Evolutionary conservation across 176 grass and related monocot species (phyloP), one percentile per base, ranked within the genome.

Genomic region (Elymus sibiricus): DNA sequence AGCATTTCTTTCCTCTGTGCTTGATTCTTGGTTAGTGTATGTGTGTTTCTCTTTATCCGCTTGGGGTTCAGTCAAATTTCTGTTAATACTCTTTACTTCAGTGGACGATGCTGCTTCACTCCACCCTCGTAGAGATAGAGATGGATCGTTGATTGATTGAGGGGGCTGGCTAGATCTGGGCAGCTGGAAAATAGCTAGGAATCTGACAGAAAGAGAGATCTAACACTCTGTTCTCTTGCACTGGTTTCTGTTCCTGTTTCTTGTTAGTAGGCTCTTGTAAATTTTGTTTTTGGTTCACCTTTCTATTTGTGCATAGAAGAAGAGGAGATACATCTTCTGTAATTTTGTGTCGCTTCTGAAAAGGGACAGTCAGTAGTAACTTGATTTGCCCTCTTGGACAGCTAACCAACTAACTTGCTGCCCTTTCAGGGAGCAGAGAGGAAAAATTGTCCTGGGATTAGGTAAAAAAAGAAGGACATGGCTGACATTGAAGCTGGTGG

Each of bases 401-500:
- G 60, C 74, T 78, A 85, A 75, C 60, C 67, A 47, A 51, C 3
- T 25, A 17, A 51, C 47, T 17, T 53, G 47, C 49, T 77, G 6
- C 84, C 17, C 19, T 34, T 69, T 64, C 17, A 77, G 9, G 51
- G 81, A 51, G 76, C 9, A 35, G 35, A 35, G 8, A 35, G 56
- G 7, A 19, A 16, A 68, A 87, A 69, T 74, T 70, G 49, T 11
- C n/a, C 59, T 24, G 59, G 66, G 34, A n/a, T 42, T 1, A 49
- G 62, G 11, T 32, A 58, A 51, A 51, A 55, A 16, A 2, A 47
- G 38, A 77, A 37, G 76, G 67, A 69, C 10, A 91, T 88, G 86
- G 70, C 82, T 49, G 82, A 19, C 61, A 69, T 35, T 25, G 89
- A 91, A 84, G 77, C 49, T 2, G 69, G 84, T 10, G 68, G 84